phyloP scores from a whole-genome alignment of 1,284 basidiomycete genomes.

The Ustilago loliicola region DNA sequence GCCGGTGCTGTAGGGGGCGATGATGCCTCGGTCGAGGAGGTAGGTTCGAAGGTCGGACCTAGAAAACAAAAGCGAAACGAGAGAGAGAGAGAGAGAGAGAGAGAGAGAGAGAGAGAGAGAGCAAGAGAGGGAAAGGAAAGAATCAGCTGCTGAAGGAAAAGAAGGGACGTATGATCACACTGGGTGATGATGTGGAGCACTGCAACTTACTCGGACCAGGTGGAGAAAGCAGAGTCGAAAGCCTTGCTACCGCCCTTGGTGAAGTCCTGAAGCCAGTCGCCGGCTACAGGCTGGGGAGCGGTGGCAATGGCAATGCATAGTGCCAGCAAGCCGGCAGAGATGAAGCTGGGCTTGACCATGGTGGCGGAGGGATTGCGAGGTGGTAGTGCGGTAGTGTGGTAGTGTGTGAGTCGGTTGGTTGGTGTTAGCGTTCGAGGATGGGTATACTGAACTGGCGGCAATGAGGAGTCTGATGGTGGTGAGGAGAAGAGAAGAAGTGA shows the following conservation, averaged over 20 bases:
- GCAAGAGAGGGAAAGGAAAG: neutral
- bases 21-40: conserved; percentile 68
- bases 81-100: neutral
- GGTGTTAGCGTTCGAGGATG: neutral
- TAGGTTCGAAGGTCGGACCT: conserved; percentile 65
- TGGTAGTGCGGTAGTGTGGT: neutral
- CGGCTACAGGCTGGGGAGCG: conserved; percentile 53
- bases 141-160: neutral
- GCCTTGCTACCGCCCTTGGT: conserved; percentile 55
- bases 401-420: neutral
- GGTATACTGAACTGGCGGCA: neutral
- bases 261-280: conserved; percentile 61
- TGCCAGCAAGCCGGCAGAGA: conserved; percentile 60
- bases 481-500: conserved; percentile 5
- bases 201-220: conserved; percentile 65
- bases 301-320: conserved; percentile 60
- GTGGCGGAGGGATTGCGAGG: conserved; percentile 5
- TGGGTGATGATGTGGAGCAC: neutral
- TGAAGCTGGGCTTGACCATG: conserved; percentile 63
- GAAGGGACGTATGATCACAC: neutral
- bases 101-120: neutral
- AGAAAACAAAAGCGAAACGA: neutral
- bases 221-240: conserved; percentile 63
- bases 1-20: conserved; percentile 63
- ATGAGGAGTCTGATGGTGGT: conserved; percentile 15